Evolutionary conservation across 208 protist genomes (phyloP), one percentile per base, ranked within the genome.

Genomic region (Wallacemonas sp.): DNA sequence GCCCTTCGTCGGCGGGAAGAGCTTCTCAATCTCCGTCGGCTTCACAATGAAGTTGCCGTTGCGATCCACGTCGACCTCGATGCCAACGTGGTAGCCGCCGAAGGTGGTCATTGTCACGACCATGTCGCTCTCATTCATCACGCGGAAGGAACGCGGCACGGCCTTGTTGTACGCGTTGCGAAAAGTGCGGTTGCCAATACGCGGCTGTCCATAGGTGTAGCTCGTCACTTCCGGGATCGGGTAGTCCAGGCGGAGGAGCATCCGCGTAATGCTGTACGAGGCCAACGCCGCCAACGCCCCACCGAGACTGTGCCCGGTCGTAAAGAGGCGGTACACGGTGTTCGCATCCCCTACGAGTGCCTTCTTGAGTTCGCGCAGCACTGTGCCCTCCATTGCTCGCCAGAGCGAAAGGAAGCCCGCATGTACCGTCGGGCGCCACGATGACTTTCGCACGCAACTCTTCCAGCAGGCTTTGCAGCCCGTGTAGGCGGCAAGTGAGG

Each of bases 141-240:
- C 72, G 36, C 87, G 81, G 73, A 95, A 97, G 1, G 86, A 83
- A 45, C 91, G 83, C 32, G 89, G 89, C 14, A 97, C 82, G 29
- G 72, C 67, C 33, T 86, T 82, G 75, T 97, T 79, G 79, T 95
- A 97, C 10, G 79, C 57, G 12, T 54, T 55, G 36, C 79, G 72
- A 62, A 95, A 97, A 4, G 72, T 73, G 22, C 39, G 61, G 69
- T 97, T 97, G 22, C 93, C 90, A 18, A 96, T 26, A 22, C 87
- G 89, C 16, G 93, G 93, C 70, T 91, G 87, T 20, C 93, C 93
- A 72, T 84, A 97, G 16, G 89, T 97, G 79, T 97, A 97, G 22
- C 94, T 88, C 0, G 86, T 95, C 22, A 93, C 80, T 25, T 91
- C 84, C 1, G 79, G 59, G 31, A 94, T 76, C 0, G 85, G 76